A percentile compares a stretch with the other conserved stretches of the same genome.
Conservation (phyloP, 2,329 filamentous ascomycete species). For the Botrytis fragariae region DNA sequence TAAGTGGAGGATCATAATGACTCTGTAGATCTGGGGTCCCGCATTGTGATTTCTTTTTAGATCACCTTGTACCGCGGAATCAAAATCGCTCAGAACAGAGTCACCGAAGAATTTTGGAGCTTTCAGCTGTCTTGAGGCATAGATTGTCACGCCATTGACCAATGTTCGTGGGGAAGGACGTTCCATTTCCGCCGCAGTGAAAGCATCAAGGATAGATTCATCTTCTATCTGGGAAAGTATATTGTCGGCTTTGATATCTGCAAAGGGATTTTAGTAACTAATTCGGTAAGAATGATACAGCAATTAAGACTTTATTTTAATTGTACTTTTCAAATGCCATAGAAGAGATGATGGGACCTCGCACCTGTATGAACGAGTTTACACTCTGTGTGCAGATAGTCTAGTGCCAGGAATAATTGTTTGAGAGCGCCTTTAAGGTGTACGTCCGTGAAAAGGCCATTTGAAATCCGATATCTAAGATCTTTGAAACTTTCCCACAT, state of each 20-base stretch:
- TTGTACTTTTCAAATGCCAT: neutral
- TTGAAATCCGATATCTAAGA: conserved; percentile 25
- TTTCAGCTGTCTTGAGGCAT: conserved; percentile 43
- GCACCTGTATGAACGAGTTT: conserved; percentile 92
- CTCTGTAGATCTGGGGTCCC: conserved; percentile 42
- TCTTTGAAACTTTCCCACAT: conserved; percentile 45
- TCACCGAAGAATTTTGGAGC: conserved; percentile 38
- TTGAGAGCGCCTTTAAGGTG: conserved; percentile 97
- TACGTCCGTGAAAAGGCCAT: conserved; percentile 23
- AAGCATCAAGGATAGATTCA: conserved; percentile 40
- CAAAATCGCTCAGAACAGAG: conserved; percentile 49
- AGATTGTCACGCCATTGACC: conserved; percentile 43
- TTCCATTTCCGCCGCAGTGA: conserved; percentile 43
- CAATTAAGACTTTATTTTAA: neutral
- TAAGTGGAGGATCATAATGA: conserved; percentile 1
- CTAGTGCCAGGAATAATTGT: conserved; percentile 87
- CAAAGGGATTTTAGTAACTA: neutral
- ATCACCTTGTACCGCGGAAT: conserved; percentile 44
- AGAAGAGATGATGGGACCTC: conserved; percentile 4
- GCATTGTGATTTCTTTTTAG: conserved; percentile 39
- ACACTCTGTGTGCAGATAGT: conserved; percentile 85
- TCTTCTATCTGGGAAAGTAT: conserved; percentile 44
- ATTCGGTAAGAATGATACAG: neutral
- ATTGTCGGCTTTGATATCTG: conserved; percentile 48
- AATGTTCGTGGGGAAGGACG: conserved; percentile 45